A percentile compares a stretch with the other conserved stretches of the same genome.
phyloP scores from a whole-genome alignment of 495 filamentous ascomycete genomes.

The Podospora pseudopauciseta region DNA sequence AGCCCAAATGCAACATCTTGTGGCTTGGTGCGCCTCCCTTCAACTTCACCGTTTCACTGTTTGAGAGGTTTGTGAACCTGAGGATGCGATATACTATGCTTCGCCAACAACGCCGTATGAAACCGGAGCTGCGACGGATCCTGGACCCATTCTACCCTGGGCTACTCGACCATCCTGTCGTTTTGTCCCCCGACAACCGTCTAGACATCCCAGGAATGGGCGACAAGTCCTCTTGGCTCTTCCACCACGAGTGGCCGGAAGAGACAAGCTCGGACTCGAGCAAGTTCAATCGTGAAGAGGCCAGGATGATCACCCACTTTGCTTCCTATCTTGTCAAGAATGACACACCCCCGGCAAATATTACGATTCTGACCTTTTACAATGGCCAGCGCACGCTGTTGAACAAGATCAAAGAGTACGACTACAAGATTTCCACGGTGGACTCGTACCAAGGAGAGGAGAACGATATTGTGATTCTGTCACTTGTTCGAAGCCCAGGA shows the following conservation, averaged over 20 bases:
- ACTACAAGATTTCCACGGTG: constrained; percentile 73
- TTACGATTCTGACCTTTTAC: constrained; percentile 90
- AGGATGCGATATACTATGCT: constrained; percentile 60
- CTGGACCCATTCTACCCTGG: constrained; percentile 62
- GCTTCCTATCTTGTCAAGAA: constrained; percentile 69
- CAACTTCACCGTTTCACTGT: constrained; percentile 47
- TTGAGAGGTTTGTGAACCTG: constrained; percentile 67
- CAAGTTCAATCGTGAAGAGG: constrained; percentile 69
- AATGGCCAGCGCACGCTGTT: constrained; percentile 75
- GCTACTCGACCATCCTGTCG: constrained; percentile 66
- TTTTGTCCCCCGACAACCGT: constrained; percentile 45
- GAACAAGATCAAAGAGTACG: constrained; percentile 21
- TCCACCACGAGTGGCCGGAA: constrained; percentile 69
- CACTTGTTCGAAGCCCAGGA: constrained; percentile 67
- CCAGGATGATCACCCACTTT: constrained; percentile 72
- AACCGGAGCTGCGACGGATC: constrained; percentile 60
- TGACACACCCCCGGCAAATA: constrained; percentile 53
- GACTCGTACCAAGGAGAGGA: constrained; percentile 96
- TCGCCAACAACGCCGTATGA: constrained; percentile 68
- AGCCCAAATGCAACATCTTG: constrained; percentile 49
- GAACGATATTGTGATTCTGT: constrained; percentile 81
- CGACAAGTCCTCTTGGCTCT: constrained; percentile 61
- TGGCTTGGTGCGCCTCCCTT: constrained; percentile 71
- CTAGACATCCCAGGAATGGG: constrained; percentile 78
- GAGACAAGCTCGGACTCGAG: constrained; percentile 61